Base-by-base conservation (phyloP, 225 moss, liverwort and hornwort species). In the Polytrichum formosum region DNA sequence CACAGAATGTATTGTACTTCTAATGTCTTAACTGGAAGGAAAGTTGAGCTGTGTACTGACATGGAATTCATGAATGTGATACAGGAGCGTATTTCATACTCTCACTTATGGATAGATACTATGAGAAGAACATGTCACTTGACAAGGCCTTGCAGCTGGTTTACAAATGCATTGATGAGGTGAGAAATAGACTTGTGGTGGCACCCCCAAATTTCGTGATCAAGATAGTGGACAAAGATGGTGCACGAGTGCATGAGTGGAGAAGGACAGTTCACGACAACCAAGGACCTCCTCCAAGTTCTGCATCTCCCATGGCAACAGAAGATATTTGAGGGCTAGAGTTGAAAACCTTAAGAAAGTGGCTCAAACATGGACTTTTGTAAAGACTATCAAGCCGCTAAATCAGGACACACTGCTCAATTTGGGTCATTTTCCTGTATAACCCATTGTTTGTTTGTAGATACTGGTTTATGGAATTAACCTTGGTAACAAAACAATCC, bases 191-290 rank as follows among this genome's bases (percentile, higher is more conserved):
- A 63, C 69, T 90, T 70, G 86, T 90, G 74, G 89, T 80, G 26
- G 78, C 89, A 4, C 89, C 89, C 22, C 89, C 89, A 19, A 90
- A 86, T 59, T 90, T 90, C n/a, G 81, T 90, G 5, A 75, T 90
- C 64, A 90, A 90, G 76, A 90, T 90, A 23, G 89, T 90, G 29
- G 89, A 90, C 65, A 81, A 86, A 55, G 86, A 90, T 54, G 89
- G 89, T 55, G 86, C 89, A 4, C 81, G 89, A 21, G 81, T 76
- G 58, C 58, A 83, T 27, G 70, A 72, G 0, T 90, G 89, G 89
- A 79, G 89, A 70, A 90, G 78, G 74, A 86, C 89, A 5, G 81
- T 86, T 65, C 86, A 90, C 62, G 89, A 90, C 68, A 81, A 55
- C 54, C 83, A 74, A 19, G 89, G 89, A 6, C 86, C 89, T 63